Evolutionary conservation across 2,329 filamentous ascomycete species (phyloP).

Genomic region (Trichoderma harzianum): DNA sequence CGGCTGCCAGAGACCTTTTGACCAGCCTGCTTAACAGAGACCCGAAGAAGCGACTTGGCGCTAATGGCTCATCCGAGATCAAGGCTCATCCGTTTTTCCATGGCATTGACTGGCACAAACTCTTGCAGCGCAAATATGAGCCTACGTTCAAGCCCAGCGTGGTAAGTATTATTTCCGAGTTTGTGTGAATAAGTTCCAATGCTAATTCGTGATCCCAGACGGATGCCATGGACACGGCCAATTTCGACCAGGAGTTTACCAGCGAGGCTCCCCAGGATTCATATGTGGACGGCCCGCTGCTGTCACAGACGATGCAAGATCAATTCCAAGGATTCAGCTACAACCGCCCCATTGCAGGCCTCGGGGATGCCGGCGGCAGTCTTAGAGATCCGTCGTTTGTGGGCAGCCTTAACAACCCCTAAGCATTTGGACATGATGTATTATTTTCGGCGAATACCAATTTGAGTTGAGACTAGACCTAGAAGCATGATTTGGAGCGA

Average conservation of each 20-base stretch:
- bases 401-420: conserved; percentile 52
- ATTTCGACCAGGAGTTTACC: conserved; percentile 93
- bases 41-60: conserved; percentile 82
- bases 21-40: conserved; percentile 89
- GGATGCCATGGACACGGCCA: conserved; percentile 85
- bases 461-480: conserved; percentile 18
- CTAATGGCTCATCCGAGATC: conserved; percentile 93
- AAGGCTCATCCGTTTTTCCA: conserved; percentile 99
- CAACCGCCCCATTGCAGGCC: conserved; percentile 89
- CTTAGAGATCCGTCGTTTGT: conserved; percentile 79
- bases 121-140: conserved; percentile 96
- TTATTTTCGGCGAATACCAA: conserved; percentile 8
- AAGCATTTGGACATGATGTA: conserved; percentile 16
- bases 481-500: conserved; percentile 9
- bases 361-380: conserved; percentile 90
- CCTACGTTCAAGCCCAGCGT: conserved; percentile 96
- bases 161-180: conserved; percentile 55
- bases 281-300: conserved; percentile 82
- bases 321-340: conserved; percentile 97
- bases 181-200: not conserved
- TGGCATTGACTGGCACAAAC: conserved; percentile 96
- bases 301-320: conserved; percentile 95
- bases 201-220: conserved; percentile 42
- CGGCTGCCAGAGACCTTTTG: conserved; percentile 87
- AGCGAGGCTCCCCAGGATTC: conserved; percentile 85